Conservation (phyloP, 257 asterid species). For the Nicotiana knightiana region DNA sequence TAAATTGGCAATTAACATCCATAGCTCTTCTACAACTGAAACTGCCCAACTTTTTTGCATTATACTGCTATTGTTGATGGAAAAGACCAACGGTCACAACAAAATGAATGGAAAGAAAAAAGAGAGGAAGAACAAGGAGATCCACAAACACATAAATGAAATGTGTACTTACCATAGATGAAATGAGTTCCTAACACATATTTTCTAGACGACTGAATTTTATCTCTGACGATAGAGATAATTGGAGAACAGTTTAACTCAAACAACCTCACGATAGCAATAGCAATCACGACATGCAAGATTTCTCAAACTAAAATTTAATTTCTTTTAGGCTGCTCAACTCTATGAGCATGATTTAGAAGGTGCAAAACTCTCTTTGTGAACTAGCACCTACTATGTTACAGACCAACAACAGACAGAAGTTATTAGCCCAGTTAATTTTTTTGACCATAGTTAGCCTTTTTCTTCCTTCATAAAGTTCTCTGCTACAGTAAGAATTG, state of each 20-base stretch:
- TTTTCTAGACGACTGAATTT: too few relatives aligned
- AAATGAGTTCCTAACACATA: too few relatives aligned
- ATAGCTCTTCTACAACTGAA: not conserved
- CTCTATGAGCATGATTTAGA: not conserved
- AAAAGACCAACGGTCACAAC: too few relatives aligned
- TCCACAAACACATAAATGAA: too few relatives aligned
- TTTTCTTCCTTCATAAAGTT: not conserved
- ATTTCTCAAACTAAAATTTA: not conserved
- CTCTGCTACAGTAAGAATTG: not conserved
- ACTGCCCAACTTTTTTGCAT: not conserved
- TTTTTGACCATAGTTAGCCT: not conserved
- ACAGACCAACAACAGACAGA: not conserved
- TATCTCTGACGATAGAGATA: too few relatives aligned
- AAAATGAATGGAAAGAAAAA: too few relatives aligned
- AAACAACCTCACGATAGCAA: too few relatives aligned
- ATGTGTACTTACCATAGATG: too few relatives aligned
- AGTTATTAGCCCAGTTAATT: not conserved
- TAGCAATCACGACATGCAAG: not conserved
- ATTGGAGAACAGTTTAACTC: too few relatives aligned
- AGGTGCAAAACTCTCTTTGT: not conserved
- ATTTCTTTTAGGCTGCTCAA: not conserved
- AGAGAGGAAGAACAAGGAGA: too few relatives aligned
- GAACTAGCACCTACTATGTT: not conserved
- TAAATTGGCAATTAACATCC: not conserved
- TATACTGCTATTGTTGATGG: too few relatives aligned